Evolutionary conservation across 306 rosid genomes (phyloP).

Genomic region (Pterocarpus santalinus): DNA sequence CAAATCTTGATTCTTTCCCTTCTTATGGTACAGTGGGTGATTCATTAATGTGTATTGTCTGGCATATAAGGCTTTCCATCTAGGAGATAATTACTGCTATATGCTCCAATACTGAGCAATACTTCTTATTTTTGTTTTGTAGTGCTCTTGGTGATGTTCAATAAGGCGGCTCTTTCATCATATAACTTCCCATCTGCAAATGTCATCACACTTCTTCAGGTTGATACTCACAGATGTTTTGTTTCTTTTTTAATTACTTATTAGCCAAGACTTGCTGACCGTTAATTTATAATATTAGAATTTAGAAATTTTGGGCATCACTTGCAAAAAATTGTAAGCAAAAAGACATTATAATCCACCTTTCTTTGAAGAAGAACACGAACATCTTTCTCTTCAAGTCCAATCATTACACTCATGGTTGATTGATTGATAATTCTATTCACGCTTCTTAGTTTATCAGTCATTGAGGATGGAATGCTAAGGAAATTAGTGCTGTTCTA

Average conservation of each 20-base stretch:
- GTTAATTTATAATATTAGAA: neutral
- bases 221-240: constrained; percentile 38
- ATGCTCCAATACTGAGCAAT: neutral
- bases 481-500: neutral
- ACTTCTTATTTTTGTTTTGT: constrained; percentile 31
- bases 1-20: neutral
- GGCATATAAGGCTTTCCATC: neutral
- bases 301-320: constrained; percentile 21
- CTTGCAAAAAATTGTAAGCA: constrained; percentile 11
- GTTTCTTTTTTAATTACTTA: neutral
- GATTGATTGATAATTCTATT: constrained; percentile 19
- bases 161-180: constrained; percentile 96
- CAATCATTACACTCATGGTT: constrained; percentile 2
- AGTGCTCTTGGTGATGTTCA: constrained; percentile 93
- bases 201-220: constrained; percentile 96
- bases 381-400: constrained; percentile 11
- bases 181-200: constrained; percentile 84
- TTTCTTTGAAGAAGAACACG: neutral
- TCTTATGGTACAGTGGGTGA: neutral
- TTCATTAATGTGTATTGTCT: constrained; percentile 1
- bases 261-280: constrained; percentile 3
- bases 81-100: neutral
- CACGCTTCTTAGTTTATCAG: neutral
- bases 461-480: constrained; percentile 19
- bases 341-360: constrained; percentile 4